Evolutionary conservation across 176 grass and related monocot genomes (phyloP), one percentile per base, ranked within the genome.

Genomic region (Saccharum spontaneum): DNA sequence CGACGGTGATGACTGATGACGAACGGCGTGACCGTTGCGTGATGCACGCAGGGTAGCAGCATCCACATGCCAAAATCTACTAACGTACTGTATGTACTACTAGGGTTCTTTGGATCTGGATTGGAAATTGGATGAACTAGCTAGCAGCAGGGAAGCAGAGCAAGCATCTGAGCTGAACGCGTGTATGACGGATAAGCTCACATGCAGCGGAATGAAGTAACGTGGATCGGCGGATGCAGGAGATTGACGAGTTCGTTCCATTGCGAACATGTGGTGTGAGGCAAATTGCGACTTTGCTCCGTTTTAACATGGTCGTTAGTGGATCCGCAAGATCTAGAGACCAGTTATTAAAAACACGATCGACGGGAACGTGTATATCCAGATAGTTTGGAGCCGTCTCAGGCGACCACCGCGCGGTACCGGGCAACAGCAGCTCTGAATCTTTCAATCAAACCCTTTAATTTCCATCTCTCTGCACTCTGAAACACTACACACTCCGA

Each of bases 21-120:
- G 83, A 63, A 82, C 1, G 71, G 62, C 17, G 52, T 89, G 83
- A 76, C 82, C 37, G 17, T 48, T 49, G 3, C 26, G n/a, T 85
- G 82, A 80, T 69, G 46, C 37, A n/a, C 67, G 18, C 20, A 38
- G 7, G 2, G 36, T 11, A 69, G 67, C 36, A 22, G 36, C 65
- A 10, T 68, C 64, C 13, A 17, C 33, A 31, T 28, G 15, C 28
- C 63, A 28, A 3, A 31, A 31, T 54, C 1, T 18, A 15, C 46
- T 15, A 20, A 20, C 14, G 6, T 18, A 8, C 48, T 13, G 44
- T 45, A 45, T 13, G 44, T 45, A 45, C 1, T 45, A 45, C 11
- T 52, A 20, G 50, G 16, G 50, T 18, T 18, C 17, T 3, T 52
- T 54, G 52, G 18, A 55, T 55, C 52, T 55, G 18, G 18, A 22